Evolutionary conservation across 352 stramenopile species (phyloP).

Genomic region (Globisporangium abappressorium): DNA sequence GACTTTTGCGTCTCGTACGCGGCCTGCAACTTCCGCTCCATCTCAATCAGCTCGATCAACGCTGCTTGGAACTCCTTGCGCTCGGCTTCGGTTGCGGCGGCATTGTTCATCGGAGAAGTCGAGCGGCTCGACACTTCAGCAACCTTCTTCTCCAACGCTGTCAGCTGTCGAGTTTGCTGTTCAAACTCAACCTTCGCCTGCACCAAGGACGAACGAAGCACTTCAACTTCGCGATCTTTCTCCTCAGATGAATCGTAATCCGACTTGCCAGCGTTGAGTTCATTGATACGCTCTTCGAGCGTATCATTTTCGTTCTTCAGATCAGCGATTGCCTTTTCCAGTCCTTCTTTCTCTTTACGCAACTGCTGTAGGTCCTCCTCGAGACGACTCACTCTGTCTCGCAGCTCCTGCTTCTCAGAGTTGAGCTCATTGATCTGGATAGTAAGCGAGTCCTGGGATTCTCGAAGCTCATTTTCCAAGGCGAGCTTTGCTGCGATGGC

Average conservation of each 20-base stretch:
- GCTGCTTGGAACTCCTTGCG: conserved; percentile 57
- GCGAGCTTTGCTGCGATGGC: conserved; percentile 27
- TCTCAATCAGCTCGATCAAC: conserved; percentile 64
- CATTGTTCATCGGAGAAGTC: conserved; percentile 20
- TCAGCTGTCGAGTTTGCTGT: conserved; percentile 54
- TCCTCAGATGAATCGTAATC: conserved; percentile 39
- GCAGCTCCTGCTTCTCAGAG: conserved; percentile 18
- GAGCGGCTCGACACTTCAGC: conserved; percentile 42
- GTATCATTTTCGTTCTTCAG: conserved; percentile 58
- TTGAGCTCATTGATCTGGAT: conserved; percentile 16
- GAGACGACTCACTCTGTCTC: conserved; percentile 14
- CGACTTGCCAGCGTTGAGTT: conserved; percentile 37
- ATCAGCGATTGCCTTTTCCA: conserved; percentile 39
- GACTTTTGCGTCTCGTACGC: conserved; percentile 58
- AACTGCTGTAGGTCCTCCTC: conserved; percentile 31
- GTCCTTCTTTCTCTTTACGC: conserved; percentile 37
- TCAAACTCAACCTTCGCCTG: conserved; percentile 55
- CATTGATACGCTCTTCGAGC: conserved; percentile 52
- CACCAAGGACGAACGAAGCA: conserved; percentile 53
- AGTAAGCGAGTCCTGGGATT: conserved; percentile 12
- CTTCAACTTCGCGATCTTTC: conserved; percentile 52
- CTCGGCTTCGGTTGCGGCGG: conserved; percentile 39
- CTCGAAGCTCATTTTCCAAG: conserved; percentile 23
- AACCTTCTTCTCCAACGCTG: conserved; percentile 53
- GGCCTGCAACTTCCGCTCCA: conserved; percentile 62